Evolutionary conservation across 495 filamentous ascomycete genomes (phyloP).

Genomic region (Trichoderma gamsii): DNA sequence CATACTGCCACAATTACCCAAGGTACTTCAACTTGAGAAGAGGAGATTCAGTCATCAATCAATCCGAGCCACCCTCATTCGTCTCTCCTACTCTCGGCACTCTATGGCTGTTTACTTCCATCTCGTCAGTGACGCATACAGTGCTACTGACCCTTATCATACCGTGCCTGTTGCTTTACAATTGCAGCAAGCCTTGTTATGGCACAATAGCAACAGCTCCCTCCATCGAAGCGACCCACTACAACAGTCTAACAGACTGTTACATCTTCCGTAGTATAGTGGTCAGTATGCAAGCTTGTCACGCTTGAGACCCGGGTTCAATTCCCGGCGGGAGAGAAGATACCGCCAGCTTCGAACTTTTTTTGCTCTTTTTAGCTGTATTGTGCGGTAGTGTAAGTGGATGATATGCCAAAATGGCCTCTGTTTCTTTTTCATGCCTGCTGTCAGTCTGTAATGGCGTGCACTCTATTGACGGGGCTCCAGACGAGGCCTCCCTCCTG

Average conservation of each 20-base stretch:
- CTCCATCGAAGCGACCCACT: slow-evolving; percentile 12
- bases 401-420: too few relatives aligned
- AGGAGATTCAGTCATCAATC: too few relatives aligned
- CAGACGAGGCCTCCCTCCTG: background rate
- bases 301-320: slow-evolving; percentile 18
- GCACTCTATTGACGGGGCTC: background rate
- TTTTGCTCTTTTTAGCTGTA: background rate
- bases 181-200: background rate
- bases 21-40: too few relatives aligned
- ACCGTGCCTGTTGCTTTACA: background rate
- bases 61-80: background rate
- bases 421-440: too few relatives aligned
- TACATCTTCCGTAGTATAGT: slow-evolving; percentile 17
- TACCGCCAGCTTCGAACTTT: slow-evolving; percentile 11
- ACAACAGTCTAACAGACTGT: background rate
- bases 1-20: too few relatives aligned
- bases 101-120: too few relatives aligned
- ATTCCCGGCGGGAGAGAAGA: slow-evolving; percentile 18
- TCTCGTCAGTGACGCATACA: too few relatives aligned
- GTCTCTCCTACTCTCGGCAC: background rate
- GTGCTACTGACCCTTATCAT: too few relatives aligned
- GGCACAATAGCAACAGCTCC: background rate
- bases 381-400: too few relatives aligned
- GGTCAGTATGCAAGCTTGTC: slow-evolving; percentile 18
- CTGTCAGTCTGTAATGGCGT: background rate